phyloP scores from a whole-genome alignment of 352 stramenopile species.

The Globisporangium mamillatum region DNA sequence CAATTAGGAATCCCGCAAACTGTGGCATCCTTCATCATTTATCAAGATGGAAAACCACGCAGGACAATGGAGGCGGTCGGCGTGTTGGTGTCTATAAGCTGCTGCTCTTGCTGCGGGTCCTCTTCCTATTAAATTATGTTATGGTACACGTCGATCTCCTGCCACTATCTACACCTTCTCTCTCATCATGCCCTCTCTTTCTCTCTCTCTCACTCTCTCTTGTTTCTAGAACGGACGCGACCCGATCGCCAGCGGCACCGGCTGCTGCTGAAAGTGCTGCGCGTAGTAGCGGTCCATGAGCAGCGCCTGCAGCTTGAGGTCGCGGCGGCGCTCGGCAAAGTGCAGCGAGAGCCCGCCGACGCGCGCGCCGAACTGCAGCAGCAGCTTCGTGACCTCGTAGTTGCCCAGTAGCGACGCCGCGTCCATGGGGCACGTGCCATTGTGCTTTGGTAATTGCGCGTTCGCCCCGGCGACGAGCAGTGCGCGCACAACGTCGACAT shows the following conservation, averaged over 20 bases:
- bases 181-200: background rate
- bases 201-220: background rate
- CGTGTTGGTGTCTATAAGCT: background rate
- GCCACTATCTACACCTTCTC: slow-evolving; percentile 2
- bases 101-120: background rate
- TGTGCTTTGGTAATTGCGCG: slow-evolving; percentile 58
- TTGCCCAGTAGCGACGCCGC: slow-evolving; percentile 64
- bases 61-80: background rate
- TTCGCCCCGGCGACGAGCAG: slow-evolving; percentile 57
- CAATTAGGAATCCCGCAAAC: background rate
- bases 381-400: slow-evolving; percentile 48
- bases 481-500: slow-evolving; percentile 46
- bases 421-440: slow-evolving; percentile 72
- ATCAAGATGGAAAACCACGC: background rate
- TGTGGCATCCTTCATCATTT: background rate
- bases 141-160: slow-evolving; percentile 8
- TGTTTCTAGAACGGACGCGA: slow-evolving; percentile 6
- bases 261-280: slow-evolving; percentile 34
- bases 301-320: slow-evolving; percentile 55
- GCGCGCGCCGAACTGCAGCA: slow-evolving; percentile 65
- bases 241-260: slow-evolving; percentile 3
- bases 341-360: slow-evolving; percentile 66
- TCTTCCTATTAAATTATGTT: slow-evolving; percentile 11
- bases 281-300: slow-evolving; percentile 64
- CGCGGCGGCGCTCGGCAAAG: slow-evolving; percentile 68